Evolutionary conservation across 345 rosid species (phyloP), one percentile per base, ranked within the genome.

Genomic region (Laguncularia racemosa): DNA sequence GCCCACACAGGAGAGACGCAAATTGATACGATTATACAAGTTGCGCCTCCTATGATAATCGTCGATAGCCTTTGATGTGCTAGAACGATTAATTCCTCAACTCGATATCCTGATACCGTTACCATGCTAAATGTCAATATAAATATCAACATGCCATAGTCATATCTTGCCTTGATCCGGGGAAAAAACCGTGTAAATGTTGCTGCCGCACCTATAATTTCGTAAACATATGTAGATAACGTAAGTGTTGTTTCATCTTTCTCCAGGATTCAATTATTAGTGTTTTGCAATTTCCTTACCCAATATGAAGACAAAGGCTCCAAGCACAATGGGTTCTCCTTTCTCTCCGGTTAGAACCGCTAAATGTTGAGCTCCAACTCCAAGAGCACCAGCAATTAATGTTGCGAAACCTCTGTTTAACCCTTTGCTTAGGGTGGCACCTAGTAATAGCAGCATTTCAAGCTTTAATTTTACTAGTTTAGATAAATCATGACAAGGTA

Each of bases 151-250:
- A 84, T 64, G 13, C 96, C 98, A 23, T 91, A 91, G 61, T 92
- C 98, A 46, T 89, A 92, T 74, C 91, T 89, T 46, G 83, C 82
- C 77, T 83, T 92, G 18, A 92, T 68, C 60, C 18, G 49, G 12
- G 98, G 98, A 20, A 83, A 75, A 67, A 89, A 92, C 48, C 96
- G 71, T 0, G 73, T 55, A 57, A 86, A 92, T 44, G 98, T 86
- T 17, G 85, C 76, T 40, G 73, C 73, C 21, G 82, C 77, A 69
- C 78, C 92, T 85, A 75, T 61, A 68, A 33, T 38, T 13, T 52
- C 17, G 6, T 33, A 12, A n/a, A 45, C 12, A 40, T 14, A 55
- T 14, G 16, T 38, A 55, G 7, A 33, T 3, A 12, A 11, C 18
- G 46, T 28, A 16, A 20, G 3, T 8, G 14, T 13, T 53, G 15